Percentiles rank a stretch among this genome's conserved stretches.
Evolutionary conservation across 345 rosid genomes (phyloP).

Genomic region (Eutrema japonicum): DNA sequence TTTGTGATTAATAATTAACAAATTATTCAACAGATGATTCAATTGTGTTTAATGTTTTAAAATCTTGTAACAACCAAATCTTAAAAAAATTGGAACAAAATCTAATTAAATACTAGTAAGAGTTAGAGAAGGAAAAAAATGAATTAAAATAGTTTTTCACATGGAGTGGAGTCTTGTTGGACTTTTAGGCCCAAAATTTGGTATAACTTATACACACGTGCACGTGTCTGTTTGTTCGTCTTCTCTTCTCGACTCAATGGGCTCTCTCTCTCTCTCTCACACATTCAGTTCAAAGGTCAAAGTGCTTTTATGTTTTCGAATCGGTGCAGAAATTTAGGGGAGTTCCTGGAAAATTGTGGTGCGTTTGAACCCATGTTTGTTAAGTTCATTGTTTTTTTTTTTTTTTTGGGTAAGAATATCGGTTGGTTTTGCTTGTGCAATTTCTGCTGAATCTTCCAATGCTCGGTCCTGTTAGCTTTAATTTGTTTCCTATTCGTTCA

Average conservation of each 20-base stretch:
- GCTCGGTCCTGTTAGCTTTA: no score
- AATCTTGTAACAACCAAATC: slow-evolving; percentile 17
- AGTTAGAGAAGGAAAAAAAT: neutral
- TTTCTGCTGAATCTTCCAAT: slow-evolving; percentile 4
- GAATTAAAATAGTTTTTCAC: neutral
- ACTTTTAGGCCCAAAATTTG: slow-evolving; percentile 11
- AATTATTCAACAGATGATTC: no score
- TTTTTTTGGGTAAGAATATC: no score
- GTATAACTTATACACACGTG: slow-evolving; percentile 10
- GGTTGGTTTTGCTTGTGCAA: neutral
- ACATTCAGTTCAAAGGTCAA: no score
- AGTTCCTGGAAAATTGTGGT: neutral
- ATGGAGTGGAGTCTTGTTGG: no score
- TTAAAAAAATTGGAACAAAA: no score
- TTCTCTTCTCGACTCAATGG: neutral
- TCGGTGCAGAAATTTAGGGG: slow-evolving; percentile 9
- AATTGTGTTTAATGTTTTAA: slow-evolving; percentile 22
- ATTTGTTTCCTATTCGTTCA: no score
- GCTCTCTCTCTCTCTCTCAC: neutral
- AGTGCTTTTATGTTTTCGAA: neutral
- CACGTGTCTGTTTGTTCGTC: slow-evolving; percentile 23
- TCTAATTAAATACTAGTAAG: neutral
- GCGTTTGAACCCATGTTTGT: neutral
- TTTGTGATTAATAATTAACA: no score
- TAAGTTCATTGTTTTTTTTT: no score